Evolutionary conservation across 352 stramenopile genomes (phyloP).

Genomic region (Globisporangium takayamanum): DNA sequence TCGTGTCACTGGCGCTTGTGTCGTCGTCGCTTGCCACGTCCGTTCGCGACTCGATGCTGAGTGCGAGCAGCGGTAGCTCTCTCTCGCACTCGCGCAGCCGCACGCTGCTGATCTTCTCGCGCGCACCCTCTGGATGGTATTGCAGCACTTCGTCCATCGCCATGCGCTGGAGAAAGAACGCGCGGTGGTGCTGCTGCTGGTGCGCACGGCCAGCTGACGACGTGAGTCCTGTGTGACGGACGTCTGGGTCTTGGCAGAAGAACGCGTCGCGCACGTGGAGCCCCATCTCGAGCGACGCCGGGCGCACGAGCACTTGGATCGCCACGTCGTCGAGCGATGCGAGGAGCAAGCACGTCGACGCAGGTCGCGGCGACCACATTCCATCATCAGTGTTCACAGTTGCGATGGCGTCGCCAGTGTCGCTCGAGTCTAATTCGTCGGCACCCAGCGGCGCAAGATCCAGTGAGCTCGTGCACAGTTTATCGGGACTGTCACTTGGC

Average conservation of each 20-base stretch:
- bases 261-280: constrained; percentile 69
- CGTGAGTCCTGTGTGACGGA: background rate
- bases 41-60: constrained; percentile 43
- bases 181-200: constrained; percentile 9
- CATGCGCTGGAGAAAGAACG: constrained; percentile 73
- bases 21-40: constrained; percentile 16
- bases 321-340: constrained; percentile 59
- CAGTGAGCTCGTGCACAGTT: constrained; percentile 2
- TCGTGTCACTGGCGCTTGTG: constrained; percentile 11
- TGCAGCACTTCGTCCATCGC: constrained; percentile 60
- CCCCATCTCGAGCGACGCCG: constrained; percentile 55
- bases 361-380: constrained; percentile 1
- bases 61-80: constrained; percentile 59
- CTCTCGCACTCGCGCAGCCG: constrained; percentile 59
- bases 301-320: constrained; percentile 64
- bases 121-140: constrained; percentile 50
- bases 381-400: background rate
- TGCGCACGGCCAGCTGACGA: background rate
- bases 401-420: background rate
- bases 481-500: constrained; percentile 6
- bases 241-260: constrained; percentile 32
- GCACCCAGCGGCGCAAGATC: background rate
- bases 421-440: background rate
- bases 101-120: constrained; percentile 70
- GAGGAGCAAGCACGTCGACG: constrained; percentile 8